phyloP scores from a whole-genome alignment of 228 moss, liverwort and hornwort species.

The Sphagnum fallax region DNA sequence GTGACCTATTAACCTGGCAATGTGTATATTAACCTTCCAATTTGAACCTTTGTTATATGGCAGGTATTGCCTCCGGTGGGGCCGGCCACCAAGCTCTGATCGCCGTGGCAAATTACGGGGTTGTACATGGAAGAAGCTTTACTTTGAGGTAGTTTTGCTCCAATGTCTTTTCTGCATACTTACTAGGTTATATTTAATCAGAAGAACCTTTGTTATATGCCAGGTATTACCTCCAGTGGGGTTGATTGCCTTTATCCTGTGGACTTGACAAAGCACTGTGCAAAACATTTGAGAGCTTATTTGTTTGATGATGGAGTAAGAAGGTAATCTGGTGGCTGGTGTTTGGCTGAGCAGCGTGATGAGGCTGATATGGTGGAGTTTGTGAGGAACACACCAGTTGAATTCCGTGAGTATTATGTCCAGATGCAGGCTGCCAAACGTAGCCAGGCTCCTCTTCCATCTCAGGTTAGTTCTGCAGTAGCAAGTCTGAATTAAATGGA shows the following conservation, averaged over 20 bases:
- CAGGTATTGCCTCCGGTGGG: constrained; percentile 96
- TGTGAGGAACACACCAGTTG: constrained; percentile 73
- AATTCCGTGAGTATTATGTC: constrained; percentile 88
- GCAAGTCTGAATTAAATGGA: no score
- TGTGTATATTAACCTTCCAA: no score
- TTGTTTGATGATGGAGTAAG: no score
- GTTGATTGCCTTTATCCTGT: constrained; percentile 43
- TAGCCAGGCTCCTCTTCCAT: constrained; percentile 80
- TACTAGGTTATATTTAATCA: no score
- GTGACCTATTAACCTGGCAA: no score
- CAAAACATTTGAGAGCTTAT: constrained; percentile 64
- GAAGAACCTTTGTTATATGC: no score
- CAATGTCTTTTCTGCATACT: no score
- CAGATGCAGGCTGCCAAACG: constrained; percentile 99
- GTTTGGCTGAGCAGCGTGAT: constrained; percentile 58
- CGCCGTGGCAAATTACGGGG: constrained; percentile 68
- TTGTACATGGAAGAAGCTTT: constrained; percentile 88
- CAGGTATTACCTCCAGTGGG: constrained; percentile 96
- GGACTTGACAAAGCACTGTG: constrained; percentile 66
- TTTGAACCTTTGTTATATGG: no score
- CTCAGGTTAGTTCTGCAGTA: constrained; percentile 42
- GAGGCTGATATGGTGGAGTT: constrained; percentile 88
- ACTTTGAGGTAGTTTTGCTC: constrained; percentile 63
- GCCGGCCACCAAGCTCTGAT: constrained; percentile 46
- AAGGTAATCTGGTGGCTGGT: no score